Conservation (phyloP, 2,329 filamentous ascomycete species). For the Ustulina deusta region DNA sequence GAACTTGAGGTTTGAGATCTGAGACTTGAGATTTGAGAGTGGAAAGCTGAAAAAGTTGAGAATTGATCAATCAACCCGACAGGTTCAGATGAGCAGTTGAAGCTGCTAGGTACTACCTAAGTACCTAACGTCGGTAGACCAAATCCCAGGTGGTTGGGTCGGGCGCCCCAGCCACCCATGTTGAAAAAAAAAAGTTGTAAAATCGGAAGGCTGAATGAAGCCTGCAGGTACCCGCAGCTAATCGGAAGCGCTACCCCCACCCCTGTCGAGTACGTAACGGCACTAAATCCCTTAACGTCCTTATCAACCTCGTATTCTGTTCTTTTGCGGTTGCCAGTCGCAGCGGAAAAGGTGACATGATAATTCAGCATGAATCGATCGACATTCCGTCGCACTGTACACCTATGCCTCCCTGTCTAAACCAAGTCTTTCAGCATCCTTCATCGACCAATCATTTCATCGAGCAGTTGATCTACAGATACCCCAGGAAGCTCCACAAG, state of each 20-base stretch:
- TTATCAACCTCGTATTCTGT: no score
- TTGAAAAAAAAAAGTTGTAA: constrained; percentile 11
- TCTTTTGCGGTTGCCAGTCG: no score
- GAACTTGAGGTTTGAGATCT: neutral
- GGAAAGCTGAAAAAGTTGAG: constrained; percentile 7
- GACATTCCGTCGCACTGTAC: no score
- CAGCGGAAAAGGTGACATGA: no score
- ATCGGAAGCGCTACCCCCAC: constrained; percentile 20
- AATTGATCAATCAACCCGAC: constrained; percentile 9
- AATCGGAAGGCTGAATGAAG: constrained; percentile 32
- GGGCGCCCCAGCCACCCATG: constrained; percentile 30
- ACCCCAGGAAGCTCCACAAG: no score
- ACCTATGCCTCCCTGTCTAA: no score
- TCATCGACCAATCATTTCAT: no score
- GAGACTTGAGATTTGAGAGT: neutral
- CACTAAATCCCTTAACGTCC: neutral
- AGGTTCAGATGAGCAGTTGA: neutral
- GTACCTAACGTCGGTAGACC: neutral
- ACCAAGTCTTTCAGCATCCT: no score
- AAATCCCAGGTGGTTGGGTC: constrained; percentile 37
- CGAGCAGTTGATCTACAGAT: no score
- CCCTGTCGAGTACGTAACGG: neutral
- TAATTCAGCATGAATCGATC: no score
- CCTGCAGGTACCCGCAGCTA: constrained; percentile 39
- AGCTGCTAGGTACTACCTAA: neutral